Conservation (phyloP, 1,284 basidiomycete species). For the Pseudozyma tsukubaensis region DNA sequence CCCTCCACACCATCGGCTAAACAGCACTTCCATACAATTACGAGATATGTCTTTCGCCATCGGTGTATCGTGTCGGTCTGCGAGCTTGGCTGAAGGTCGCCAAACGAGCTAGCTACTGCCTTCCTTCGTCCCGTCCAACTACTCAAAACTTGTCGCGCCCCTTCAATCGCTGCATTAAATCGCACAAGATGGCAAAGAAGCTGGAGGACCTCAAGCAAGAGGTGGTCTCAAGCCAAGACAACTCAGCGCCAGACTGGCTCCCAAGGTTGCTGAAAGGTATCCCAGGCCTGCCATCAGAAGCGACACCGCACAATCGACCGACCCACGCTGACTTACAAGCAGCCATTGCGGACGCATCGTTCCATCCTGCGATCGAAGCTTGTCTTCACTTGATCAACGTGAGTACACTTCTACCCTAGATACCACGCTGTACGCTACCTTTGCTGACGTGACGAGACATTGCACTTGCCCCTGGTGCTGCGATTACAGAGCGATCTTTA, state of each 20-base stretch:
- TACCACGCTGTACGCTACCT: neutral
- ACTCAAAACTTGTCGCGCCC: neutral
- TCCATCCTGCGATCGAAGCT: slow-evolving; percentile 30
- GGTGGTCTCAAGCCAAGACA: neutral
- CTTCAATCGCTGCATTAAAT: neutral
- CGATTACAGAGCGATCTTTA: slow-evolving; percentile 28
- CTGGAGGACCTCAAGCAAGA: slow-evolving; percentile 12
- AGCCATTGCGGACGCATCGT: slow-evolving; percentile 17
- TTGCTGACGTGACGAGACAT: neutral
- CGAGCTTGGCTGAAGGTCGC: neutral
- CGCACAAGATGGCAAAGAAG: slow-evolving; percentile 5
- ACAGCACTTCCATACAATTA: neutral
- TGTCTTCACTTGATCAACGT: slow-evolving; percentile 40
- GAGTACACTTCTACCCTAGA: neutral
- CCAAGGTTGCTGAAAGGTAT: slow-evolving; percentile 5
- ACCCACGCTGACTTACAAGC: slow-evolving; percentile 21
- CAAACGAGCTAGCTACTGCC: neutral
- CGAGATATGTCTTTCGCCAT: too few species aligned
- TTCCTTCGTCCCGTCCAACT: neutral
- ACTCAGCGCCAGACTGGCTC: slow-evolving; percentile 13
- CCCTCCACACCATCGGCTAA: slow-evolving; percentile 1
- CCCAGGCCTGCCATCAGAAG: slow-evolving; percentile 17
- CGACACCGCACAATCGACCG: slow-evolving; percentile 20
- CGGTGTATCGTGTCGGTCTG: too few species aligned
- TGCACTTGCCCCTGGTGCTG: too few species aligned